phyloP scores from a whole-genome alignment of 352 stramenopile species.

The Globisporangium cystogenes region DNA sequence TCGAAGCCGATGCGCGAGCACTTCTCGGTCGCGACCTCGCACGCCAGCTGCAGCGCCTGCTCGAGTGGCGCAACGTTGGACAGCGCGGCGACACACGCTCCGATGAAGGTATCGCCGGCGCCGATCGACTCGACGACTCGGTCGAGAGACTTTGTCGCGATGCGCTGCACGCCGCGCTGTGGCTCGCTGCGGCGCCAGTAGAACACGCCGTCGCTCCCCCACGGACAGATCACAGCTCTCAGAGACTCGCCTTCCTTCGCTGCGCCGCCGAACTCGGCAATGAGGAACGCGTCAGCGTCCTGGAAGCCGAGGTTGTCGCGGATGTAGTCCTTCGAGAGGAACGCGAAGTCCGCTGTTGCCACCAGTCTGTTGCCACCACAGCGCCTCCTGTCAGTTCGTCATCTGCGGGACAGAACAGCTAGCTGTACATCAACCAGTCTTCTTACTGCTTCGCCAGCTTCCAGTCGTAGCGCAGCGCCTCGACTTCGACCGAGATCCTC shows the following conservation, averaged over 20 bases:
- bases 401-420: too few relatives aligned
- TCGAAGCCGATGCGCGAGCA: conserved; percentile 53
- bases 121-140: conserved; percentile 61
- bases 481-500: conserved; percentile 58
- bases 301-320: conserved; percentile 39
- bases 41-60: conserved; percentile 33
- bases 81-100: conserved; percentile 46
- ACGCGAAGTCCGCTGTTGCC: conserved; percentile 37
- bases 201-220: conserved; percentile 53
- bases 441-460: conserved; percentile 42
- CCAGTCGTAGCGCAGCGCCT: conserved; percentile 67
- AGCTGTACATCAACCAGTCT: too few relatives aligned
- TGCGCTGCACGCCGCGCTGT: conserved; percentile 20
- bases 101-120: conserved; percentile 72
- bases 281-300: conserved; percentile 40
- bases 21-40: conserved; percentile 50
- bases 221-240: conserved; percentile 61
- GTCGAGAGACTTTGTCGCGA: conserved; percentile 26
- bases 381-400: not conserved
- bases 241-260: not conserved
- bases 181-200: conserved; percentile 26
- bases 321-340: conserved; percentile 75
- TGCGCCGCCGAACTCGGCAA: not conserved
- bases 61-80: conserved; percentile 20
- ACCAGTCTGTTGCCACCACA: conserved; percentile 27